Conservation (phyloP, 2,329 filamentous ascomycete species). For the Cryphonectria japonica region DNA sequence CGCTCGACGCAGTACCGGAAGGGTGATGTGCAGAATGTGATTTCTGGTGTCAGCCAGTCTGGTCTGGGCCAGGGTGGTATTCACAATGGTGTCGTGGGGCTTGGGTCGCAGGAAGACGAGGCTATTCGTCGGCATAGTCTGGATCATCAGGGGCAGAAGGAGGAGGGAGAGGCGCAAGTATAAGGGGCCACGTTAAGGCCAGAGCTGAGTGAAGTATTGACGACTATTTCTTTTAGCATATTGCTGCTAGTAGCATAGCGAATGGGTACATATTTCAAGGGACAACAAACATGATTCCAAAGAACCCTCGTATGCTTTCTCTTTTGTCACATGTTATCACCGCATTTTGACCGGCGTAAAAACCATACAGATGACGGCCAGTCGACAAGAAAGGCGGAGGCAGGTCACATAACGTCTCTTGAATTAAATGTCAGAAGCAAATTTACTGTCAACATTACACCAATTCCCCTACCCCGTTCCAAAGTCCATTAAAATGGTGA, state of each 20-base stretch:
- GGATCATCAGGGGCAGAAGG: neutral
- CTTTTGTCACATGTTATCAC: neutral
- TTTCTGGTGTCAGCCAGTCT: conserved; percentile 11
- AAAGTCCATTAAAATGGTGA: neutral
- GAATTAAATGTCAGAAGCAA: neutral
- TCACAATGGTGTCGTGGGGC: conserved; percentile 12
- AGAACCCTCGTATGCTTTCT: neutral
- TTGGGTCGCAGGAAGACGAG: conserved; percentile 11
- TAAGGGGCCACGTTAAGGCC: neutral
- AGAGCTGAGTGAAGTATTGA: neutral
- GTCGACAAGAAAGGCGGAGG: neutral
- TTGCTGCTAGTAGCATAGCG: neutral
- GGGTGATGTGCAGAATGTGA: neutral
- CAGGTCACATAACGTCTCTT: neutral
- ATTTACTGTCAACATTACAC: neutral
- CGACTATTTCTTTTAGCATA: neutral
- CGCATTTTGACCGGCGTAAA: neutral
- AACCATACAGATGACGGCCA: neutral
- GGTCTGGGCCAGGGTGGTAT: conserved; percentile 12
- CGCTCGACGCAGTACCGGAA: conserved; percentile 9
- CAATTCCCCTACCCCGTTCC: neutral
- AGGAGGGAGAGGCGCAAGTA: neutral
- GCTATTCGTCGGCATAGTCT: neutral
- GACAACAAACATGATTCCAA: too few species aligned
- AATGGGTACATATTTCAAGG: neutral